Conservation (phyloP, 2,329 filamentous ascomycete species). For the Fusarium ramigenum region DNA sequence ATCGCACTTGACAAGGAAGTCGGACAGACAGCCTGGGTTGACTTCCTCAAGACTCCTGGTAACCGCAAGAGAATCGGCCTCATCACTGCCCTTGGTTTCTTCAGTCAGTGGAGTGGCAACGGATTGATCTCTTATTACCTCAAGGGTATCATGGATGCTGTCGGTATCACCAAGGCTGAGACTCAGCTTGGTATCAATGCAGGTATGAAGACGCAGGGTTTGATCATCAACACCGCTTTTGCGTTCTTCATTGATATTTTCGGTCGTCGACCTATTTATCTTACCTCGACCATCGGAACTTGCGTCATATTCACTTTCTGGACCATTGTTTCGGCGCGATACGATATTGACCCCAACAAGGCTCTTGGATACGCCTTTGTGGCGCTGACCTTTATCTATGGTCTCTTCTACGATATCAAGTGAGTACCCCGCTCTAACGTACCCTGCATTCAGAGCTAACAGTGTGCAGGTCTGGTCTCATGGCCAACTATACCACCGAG, state of each 20-base stretch:
- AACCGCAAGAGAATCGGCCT: slow-evolving; percentile 46
- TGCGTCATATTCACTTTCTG: slow-evolving; percentile 44
- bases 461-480: slow-evolving; percentile 42
- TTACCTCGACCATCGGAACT: slow-evolving; percentile 23
- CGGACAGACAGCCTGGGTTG: slow-evolving; percentile 17
- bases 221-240: slow-evolving; percentile 5
- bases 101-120: slow-evolving; percentile 30
- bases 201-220: slow-evolving; percentile 25
- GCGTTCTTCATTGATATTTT: slow-evolving; percentile 42
- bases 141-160: slow-evolving; percentile 15
- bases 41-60: slow-evolving; percentile 38
- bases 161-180: slow-evolving; percentile 45
- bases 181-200: slow-evolving; percentile 45
- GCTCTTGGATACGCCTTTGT: slow-evolving; percentile 42
- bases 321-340: slow-evolving; percentile 39
- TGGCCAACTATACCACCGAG: slow-evolving; percentile 40
- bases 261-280: slow-evolving; percentile 11
- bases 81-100: slow-evolving; percentile 22
- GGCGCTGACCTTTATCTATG: slow-evolving; percentile 51
- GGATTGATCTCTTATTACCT: slow-evolving; percentile 26
- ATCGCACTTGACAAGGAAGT: slow-evolving; percentile 31
- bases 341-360: slow-evolving; percentile 34
- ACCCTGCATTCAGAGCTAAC: accelerated
- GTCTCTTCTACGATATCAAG: slow-evolving; percentile 48
- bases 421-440: accelerated